Base-by-base conservation (phyloP, 2,329 filamentous ascomycete genomes). In the Chrysosporium queenslandicum region DNA sequence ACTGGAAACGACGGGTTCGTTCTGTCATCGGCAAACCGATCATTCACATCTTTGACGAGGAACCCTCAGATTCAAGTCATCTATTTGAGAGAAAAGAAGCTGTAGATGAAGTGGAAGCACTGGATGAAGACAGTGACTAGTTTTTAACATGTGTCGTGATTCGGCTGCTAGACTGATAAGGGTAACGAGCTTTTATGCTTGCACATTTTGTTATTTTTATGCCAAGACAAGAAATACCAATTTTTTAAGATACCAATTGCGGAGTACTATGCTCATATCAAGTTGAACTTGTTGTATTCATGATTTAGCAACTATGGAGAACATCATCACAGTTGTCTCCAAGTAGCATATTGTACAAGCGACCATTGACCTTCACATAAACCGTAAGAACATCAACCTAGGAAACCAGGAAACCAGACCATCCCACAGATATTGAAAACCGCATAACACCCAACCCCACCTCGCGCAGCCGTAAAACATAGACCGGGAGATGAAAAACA, bases 21-120 rank as follows among this genome's bases (percentile, higher is more conserved):
- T 81, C 81, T 59, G 80, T 85, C 59, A 81, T 86, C 4, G 86
- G 87, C 20, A 96, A 94, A 67, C 77, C 82, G 5, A 87, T 98
- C 49, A 85, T 97, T 46, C 87, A 91, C 60, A 81, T 97, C 25
- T 82, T 87, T 25, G 83, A 88, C 51, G 75, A 75, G 46, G 83
- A 90, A 60, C 71, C 78, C 37, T 53, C 58, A 6, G 64, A 74
- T 2, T 71, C 77, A 53, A 76, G 77, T 1, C 68, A 74, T 46
- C 68, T 65, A 2, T 71, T 70, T 8, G 87, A 85, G 58, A 75
- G 87, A 51, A 79, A 81, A 30, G 82, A 79, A 32, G 88, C 88
- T 0, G 80, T 97, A 51, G 88, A 95, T 58, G 89, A 95, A 63
- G 91, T 98, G 2, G 87, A 96, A 66, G 83, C 81, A 2, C 77